A percentile compares a stretch with the other conserved stretches of the same genome.
These are phyloP conservation scores for Chrysoporthe deuterocubensis DNA, from an alignment of 2,329 filamentous ascomycete genomes.

Conservation along the genomic window DNA sequence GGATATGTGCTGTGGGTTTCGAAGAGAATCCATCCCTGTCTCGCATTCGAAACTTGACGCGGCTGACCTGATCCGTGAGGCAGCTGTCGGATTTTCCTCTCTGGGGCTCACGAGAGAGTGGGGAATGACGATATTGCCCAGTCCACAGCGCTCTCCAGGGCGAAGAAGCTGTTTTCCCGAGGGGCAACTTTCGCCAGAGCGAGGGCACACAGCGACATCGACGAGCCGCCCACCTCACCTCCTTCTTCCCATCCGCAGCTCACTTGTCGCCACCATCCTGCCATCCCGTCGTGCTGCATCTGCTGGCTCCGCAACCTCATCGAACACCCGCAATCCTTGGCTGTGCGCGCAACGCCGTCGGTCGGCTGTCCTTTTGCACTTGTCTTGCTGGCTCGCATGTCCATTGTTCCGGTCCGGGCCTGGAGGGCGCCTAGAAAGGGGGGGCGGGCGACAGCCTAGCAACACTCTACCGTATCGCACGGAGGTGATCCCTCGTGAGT, in stretches of 20 bases:
- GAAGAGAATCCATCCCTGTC: slow-evolving; percentile 10
- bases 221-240: not conserved
- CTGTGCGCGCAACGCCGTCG: not conserved
- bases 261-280: not conserved
- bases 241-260: not conserved
- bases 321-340: not conserved
- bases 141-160: slow-evolving; percentile 21
- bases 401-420: not conserved
- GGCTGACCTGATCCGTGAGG: not conserved
- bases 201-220: not conserved
- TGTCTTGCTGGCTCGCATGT: not conserved
- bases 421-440: slow-evolving; percentile 4
- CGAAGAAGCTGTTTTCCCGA: slow-evolving; percentile 7
- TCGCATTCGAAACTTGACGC: slow-evolving; percentile 3
- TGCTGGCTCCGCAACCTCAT: not conserved
- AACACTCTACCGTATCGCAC: not conserved
- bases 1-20: not conserved
- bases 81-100: slow-evolving; percentile 21
- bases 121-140: slow-evolving; percentile 29
- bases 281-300: not conserved
- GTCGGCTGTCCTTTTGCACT: not conserved
- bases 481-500: not conserved
- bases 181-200: not conserved
- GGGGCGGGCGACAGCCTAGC: not conserved
- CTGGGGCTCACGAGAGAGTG: slow-evolving; percentile 26